Evolutionary conservation across 1,284 basidiomycete species (phyloP), one percentile per base, ranked within the genome.

Genomic region (Afroboletus lepidellus): DNA sequence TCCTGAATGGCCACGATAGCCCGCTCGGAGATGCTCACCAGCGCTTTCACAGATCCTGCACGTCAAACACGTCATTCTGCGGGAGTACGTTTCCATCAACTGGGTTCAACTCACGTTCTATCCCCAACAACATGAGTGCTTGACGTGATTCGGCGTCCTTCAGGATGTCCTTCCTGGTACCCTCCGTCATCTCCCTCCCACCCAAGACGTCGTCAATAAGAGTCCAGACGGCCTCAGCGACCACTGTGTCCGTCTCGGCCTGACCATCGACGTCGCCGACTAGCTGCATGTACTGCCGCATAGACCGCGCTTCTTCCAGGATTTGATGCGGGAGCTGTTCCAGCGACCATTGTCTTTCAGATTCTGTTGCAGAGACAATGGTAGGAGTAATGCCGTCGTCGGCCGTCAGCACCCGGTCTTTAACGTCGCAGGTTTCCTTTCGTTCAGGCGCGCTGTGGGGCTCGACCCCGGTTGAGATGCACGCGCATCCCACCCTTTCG

Each of bases 161-260:
- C 55, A 83, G 59, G 9, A 82, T 72, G 60, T 81, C 79, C 51
- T 62, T 55, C 64, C 78, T 79, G 30, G 74, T 60, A 46, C 63
- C 56, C 42, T 73, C 71, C 18, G 69, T 65, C 45, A 78, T 61
- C 12, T 66, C 67, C 57, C 72, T 62, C 27, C 72, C 64, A 16
- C 72, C 62, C 51, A 81, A 71, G 43, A 83, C 72, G 42, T 83
- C 77, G 46, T 81, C 72, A 45, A 82, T 60, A n/a, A 83, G 60
- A 50, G 59, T 55, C 60, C 64, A 66, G 56, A 81, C 60, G 8
- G 69, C 70, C 9, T 67, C 67, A 3, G 77, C 76, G 1, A 57
- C 48, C 3, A 57, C 29, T 5, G 27, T 58, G 23, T 58, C 59
- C 33, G 50, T 41, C 8, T 55, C 60, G 4, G 51, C 42, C 25